These are phyloP conservation scores for Citrus hindsii DNA, from an alignment of 345 rosid genomes.

Conservation along the genomic window DNA sequence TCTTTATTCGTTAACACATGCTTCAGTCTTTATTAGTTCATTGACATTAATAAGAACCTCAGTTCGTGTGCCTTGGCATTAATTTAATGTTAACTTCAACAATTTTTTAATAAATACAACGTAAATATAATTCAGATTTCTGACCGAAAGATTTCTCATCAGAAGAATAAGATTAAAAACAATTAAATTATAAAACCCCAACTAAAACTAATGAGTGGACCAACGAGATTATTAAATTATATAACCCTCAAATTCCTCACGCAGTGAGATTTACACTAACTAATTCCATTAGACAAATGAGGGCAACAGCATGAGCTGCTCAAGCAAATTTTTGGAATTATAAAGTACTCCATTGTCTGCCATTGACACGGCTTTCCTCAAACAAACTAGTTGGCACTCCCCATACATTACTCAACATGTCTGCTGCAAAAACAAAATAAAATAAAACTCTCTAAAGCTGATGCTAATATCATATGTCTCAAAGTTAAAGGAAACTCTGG, in stretches of 20 bases:
- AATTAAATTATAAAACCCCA: conserved; percentile 5
- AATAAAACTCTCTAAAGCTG: conserved; percentile 34
- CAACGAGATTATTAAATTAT: background rate
- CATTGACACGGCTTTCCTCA: conserved; percentile 61
- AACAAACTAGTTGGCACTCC: conserved; percentile 66
- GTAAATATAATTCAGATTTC: background rate
- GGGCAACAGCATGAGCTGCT: conserved; percentile 28
- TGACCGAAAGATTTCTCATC: conserved; percentile 22
- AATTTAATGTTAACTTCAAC: background rate
- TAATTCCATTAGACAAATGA: conserved; percentile 17
- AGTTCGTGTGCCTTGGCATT: conserved; percentile 6
- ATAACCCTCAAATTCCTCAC: conserved; percentile 20
- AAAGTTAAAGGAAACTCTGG: conserved; percentile 15
- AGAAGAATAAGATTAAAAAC: conserved; percentile 5
- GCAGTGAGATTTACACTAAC: background rate
- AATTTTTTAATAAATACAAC: too few relatives aligned
- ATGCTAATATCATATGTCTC: background rate
- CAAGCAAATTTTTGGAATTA: conserved; percentile 27
- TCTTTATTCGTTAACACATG: background rate
- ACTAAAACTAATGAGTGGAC: conserved; percentile 26
- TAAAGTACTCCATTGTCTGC: conserved; percentile 66
- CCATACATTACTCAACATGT: conserved; percentile 61
- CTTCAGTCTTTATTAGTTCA: background rate
- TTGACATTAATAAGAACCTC: conserved; percentile 6
- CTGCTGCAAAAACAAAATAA: conserved; percentile 25